Percentiles rank a stretch among this genome's conserved stretches.
Conservation (phyloP, 495 filamentous ascomycete genomes). For the Talaromyces trachyspermus region DNA sequence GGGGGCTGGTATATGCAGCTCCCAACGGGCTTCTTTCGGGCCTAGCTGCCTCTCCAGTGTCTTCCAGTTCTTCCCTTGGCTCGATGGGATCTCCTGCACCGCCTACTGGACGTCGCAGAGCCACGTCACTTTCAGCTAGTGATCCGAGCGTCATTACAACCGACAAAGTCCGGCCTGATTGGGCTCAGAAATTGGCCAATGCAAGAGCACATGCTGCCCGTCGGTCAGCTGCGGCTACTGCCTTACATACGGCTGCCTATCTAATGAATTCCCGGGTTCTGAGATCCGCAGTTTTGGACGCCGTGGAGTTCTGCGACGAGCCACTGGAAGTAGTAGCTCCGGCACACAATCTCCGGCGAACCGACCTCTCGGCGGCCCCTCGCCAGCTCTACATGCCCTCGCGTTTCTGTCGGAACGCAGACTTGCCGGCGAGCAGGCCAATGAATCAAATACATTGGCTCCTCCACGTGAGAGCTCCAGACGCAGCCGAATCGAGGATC, state of each 20-base stretch:
- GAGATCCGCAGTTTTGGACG: conserved; percentile 42
- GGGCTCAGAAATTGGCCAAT: conserved; percentile 80
- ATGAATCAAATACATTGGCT: conserved; percentile 36
- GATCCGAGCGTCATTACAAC: conserved; percentile 82
- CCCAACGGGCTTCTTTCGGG: conserved; percentile 35
- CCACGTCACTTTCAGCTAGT: conserved; percentile 74
- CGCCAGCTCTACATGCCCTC: conserved; percentile 43
- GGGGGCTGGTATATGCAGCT: conserved; percentile 66
- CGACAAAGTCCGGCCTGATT: conserved; percentile 86
- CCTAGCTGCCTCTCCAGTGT: conserved; percentile 59
- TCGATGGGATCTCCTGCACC: conserved; percentile 29
- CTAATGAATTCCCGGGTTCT: conserved; percentile 63
- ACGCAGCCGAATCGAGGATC: conserved; percentile 66
- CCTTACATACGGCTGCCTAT: conserved; percentile 90
- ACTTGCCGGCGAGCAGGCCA: conserved; percentile 19
- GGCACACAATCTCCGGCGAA: conserved; percentile 20
- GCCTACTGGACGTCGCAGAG: conserved; percentile 49
- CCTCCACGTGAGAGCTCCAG: conserved; percentile 52
- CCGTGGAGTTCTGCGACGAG: conserved; percentile 36
- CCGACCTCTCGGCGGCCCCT: conserved; percentile 26
- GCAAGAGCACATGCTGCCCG: conserved; percentile 78
- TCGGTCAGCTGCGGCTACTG: conserved; percentile 86
- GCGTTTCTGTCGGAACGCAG: conserved; percentile 45
- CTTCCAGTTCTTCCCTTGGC: conserved; percentile 49
- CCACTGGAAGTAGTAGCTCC: conserved; percentile 21